phyloP scores from a whole-genome alignment of 1,139 yeast species.

The Candida gigantensis region DNA sequence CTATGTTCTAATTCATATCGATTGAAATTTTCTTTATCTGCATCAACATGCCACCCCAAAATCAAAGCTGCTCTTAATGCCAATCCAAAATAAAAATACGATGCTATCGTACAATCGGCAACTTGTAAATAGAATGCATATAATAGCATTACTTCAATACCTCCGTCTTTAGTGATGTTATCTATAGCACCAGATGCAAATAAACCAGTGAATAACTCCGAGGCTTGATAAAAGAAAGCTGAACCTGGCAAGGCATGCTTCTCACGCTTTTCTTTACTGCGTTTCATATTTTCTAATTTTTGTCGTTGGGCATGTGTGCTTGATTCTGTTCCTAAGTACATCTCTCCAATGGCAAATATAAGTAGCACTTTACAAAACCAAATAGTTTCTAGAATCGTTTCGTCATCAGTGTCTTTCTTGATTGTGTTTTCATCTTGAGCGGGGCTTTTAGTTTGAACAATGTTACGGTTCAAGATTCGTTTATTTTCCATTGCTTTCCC shows the following conservation, averaged over 20 bases:
- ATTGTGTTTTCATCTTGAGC: slow-evolving; percentile 46
- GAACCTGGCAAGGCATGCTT: slow-evolving; percentile 66
- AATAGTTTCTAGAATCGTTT: slow-evolving; percentile 68
- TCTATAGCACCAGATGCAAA: slow-evolving; percentile 81
- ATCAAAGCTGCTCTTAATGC: slow-evolving; percentile 75
- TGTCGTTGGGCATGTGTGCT: slow-evolving; percentile 38
- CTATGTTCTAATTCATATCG: slow-evolving; percentile 77
- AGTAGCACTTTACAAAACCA: slow-evolving; percentile 79
- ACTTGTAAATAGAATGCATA: slow-evolving; percentile 84
- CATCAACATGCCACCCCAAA: slow-evolving; percentile 83
- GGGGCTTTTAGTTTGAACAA: slow-evolving; percentile 32
- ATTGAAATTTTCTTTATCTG: slow-evolving; percentile 63
- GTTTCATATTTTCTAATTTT: slow-evolving; percentile 41
- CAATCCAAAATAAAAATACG: slow-evolving; percentile 77
- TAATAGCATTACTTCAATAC: slow-evolving; percentile 74
- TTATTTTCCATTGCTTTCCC: slow-evolving; percentile 45
- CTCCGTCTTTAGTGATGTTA: slow-evolving; percentile 75
- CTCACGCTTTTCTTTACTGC: slow-evolving; percentile 20
- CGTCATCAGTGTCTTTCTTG: slow-evolving; percentile 49
- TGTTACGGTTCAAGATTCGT: slow-evolving; percentile 40
- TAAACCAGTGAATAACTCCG: slow-evolving; percentile 70
- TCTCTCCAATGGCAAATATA: slow-evolving; percentile 82
- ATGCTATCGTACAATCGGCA: slow-evolving; percentile 81
- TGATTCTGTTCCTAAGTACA: slow-evolving; percentile 74
- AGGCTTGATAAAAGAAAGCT: slow-evolving; percentile 73